Evolutionary conservation across 768 basidiomycete species (phyloP).

Genomic region (Favolaschia claudopus): DNA sequence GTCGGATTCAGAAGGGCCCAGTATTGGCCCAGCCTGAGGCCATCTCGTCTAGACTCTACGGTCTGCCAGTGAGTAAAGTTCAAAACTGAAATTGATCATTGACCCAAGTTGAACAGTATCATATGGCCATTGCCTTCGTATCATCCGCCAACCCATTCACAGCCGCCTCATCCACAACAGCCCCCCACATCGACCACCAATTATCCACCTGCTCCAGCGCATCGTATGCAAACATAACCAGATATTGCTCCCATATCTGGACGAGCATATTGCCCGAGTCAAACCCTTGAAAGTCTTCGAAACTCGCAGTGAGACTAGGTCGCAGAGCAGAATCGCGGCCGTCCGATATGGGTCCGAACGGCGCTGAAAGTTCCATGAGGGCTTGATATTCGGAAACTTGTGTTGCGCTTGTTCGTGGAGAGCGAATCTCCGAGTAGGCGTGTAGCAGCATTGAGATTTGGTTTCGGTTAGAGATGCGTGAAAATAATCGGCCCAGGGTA

Average conservation of each 20-base stretch:
- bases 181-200: constrained; percentile 12
- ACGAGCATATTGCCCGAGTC: background rate
- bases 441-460: constrained; percentile 52
- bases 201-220: constrained; percentile 1
- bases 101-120: too few relatives aligned
- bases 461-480: constrained; percentile 43
- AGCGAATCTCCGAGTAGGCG: constrained; percentile 56
- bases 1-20: too few relatives aligned
- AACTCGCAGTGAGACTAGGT: background rate
- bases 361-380: constrained; percentile 5
- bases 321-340: constrained; percentile 11
- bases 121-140: too few relatives aligned
- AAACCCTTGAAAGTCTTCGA: constrained; percentile 15
- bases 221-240: background rate
- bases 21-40: too few relatives aligned
- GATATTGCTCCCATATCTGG: constrained; percentile 18
- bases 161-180: background rate
- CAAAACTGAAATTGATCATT: too few relatives aligned
- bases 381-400: constrained; percentile 10
- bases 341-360: constrained; percentile 3
- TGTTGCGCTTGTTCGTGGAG: constrained; percentile 37
- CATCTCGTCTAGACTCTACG: too few relatives aligned
- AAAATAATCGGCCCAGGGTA: constrained; percentile 52
- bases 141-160: too few relatives aligned
- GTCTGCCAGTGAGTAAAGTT: too few relatives aligned